These are phyloP conservation scores for Hyparrhenia diplandra DNA, from an alignment of 176 grass and related monocot genomes.

Conservation along the genomic window DNA sequence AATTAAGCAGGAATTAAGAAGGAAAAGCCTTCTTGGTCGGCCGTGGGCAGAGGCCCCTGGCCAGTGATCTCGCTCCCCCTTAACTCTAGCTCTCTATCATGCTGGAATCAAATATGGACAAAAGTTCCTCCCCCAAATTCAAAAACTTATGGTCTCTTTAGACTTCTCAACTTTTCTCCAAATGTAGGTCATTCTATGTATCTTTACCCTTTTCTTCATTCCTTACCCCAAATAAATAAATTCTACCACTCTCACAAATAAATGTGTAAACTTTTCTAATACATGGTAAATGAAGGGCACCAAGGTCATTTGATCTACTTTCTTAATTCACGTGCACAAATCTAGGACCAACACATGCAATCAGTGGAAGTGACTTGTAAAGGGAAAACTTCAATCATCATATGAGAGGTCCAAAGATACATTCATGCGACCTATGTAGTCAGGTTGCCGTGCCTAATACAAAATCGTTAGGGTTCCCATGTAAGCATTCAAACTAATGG, in stretches of 20 bases:
- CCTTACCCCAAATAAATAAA: neutral
- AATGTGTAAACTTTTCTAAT: neutral
- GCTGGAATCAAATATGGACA: neutral
- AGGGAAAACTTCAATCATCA: neutral
- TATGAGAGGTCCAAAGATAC: neutral
- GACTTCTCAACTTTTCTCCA: neutral
- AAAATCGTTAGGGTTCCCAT: neutral
- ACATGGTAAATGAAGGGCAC: neutral
- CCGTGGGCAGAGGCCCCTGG: too few relatives aligned
- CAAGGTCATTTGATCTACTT: neutral
- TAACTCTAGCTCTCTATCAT: neutral
- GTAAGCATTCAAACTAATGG: conserved; percentile 15
- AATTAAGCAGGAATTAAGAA: too few relatives aligned
- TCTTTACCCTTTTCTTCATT: neutral
- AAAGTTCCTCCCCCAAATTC: neutral
- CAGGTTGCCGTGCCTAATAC: neutral
- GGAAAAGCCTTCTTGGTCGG: too few relatives aligned
- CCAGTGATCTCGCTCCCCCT: neutral
- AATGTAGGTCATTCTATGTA: neutral
- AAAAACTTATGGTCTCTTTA: neutral
- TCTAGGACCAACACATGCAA: neutral
- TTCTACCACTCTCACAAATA: neutral
- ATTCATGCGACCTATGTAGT: neutral
- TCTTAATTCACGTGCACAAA: neutral
- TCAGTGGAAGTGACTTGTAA: neutral